Evolutionary conservation across 2,329 filamentous ascomycete species (phyloP), one percentile per base, ranked within the genome.

Genomic region (Ceratocystis huliohia): DNA sequence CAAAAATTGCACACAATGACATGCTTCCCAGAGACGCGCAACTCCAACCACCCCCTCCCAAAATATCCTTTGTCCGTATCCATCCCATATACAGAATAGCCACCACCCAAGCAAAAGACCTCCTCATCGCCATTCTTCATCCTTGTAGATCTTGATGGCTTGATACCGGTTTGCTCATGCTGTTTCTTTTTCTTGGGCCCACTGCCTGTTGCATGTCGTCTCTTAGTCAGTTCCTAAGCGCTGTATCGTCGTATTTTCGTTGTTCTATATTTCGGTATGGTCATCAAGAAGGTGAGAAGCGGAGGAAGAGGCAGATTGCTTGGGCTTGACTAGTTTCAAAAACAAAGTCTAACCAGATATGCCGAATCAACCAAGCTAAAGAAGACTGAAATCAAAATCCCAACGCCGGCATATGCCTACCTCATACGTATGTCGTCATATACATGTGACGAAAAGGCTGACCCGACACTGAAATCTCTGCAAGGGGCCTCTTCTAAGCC

Each of bases 11-110:
- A 65, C 50, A 65, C 37, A 65, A 65, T 65, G 64, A 61, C 64
- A 65, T 65, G 64, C 64, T 65, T 61, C 64, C 64, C 50, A 65
- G 64, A 65, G 64, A 65, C 64, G 64, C 64, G 53, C 64, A 65
- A 65, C 64, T 57, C 63, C 64, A 65, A 45, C 25, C 53, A 57
- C 37, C 64, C 62, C 63, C 44, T 65, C 53, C 64, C 50, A 61
- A 41, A 41, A 33, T 59, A 33, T 45, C 64, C 64, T 61, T 65
- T 65, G 64, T 65, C 64, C 64, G 53, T 65, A 61, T 65, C 48
- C 53, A 44, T 65, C 64, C 53, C 64, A 65, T 65, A 61, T 65
- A 65, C 64, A 65, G 64, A 63, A 65, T 59, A 59, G 53, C 53
- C 64, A 46, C 53, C 56, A 56, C 53, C 64, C 64, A 65, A 59